These are phyloP conservation scores for Verticillium nonalfalfae DNA, from an alignment of 2,329 filamentous ascomycete genomes.

Conservation along the genomic window DNA sequence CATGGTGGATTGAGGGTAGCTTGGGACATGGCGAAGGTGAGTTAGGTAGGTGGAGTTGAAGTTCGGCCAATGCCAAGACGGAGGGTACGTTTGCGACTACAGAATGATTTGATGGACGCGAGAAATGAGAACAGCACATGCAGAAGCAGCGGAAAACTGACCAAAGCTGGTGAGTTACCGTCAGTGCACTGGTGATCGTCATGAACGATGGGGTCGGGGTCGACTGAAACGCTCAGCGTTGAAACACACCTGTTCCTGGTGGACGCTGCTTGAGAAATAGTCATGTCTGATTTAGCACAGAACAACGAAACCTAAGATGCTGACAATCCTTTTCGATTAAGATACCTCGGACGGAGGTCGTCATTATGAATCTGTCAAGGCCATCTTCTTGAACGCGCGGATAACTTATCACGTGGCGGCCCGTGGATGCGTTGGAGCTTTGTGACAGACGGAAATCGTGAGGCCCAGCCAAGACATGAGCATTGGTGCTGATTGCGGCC, in stretches of 20 bases:
- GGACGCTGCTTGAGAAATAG: not conserved
- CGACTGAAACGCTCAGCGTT: not conserved
- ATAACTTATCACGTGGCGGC: not conserved
- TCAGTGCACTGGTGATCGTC: not conserved
- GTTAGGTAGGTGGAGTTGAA: not conserved
- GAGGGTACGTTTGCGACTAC: too few species aligned
- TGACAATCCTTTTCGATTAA: too few species aligned
- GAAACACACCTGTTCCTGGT: not conserved
- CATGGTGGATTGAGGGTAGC: not conserved
- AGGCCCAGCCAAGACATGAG: not conserved
- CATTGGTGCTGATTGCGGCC: not conserved
- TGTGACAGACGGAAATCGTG: not conserved
- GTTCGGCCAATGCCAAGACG: not conserved
- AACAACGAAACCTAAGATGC: too few species aligned
- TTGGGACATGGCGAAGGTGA: not conserved
- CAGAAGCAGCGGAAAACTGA: not conserved
- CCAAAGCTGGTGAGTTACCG: not conserved
- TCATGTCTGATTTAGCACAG: too few species aligned
- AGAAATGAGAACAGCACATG: not conserved
- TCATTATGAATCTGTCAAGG: too few species aligned
- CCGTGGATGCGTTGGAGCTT: not conserved
- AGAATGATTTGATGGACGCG: not conserved
- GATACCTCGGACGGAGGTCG: too few species aligned
- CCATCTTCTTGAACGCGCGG: not conserved
- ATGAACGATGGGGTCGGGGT: not conserved